Evolutionary conservation across 108 stramenopile genomes (phyloP), one percentile per base, ranked within the genome.

Genomic region (Parmales sp.): DNA sequence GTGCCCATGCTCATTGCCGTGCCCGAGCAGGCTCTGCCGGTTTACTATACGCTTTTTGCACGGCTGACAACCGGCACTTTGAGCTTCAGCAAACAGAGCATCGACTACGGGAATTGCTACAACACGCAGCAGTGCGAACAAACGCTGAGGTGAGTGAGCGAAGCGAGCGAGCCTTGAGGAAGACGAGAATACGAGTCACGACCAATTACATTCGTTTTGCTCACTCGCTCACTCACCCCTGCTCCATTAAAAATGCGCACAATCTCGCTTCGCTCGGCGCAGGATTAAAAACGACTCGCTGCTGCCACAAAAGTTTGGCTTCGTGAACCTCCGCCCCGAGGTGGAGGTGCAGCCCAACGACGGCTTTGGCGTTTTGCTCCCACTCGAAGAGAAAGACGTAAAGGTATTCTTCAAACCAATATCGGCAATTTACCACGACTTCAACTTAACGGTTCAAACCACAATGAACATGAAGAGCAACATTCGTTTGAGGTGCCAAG

Each of bases 221-320:
- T n/a, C n/a, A n/a, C n/a, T n/a, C n/a, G n/a, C n/a, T n/a, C n/a
- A n/a, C n/a, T n/a, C n/a, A n/a, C n/a, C n/a, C n/a, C n/a, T n/a
- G n/a, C n/a, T n/a, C n/a, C n/a, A n/a, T n/a, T n/a, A n/a, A n/a
- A n/a, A n/a, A n/a, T n/a, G n/a, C n/a, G n/a, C n/a, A n/a, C n/a
- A n/a, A n/a, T n/a, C n/a, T n/a, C n/a, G n/a, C n/a, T n/a, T n/a
- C n/a, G n/a, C n/a, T n/a, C n/a, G n/a, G n/a, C n/a, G n/a, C n/a
- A n/a, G 26, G 60, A 41, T 82, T 34, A 37, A 29, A 38, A 84
- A 75, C 64, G 28, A 39, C 41, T 54, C 64, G 18, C 36, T 34
- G 9, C 69, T 84, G 7, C 78, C 83, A 29, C 76, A 74, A n/a
- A 80, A 78, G 37, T 78, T 74, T 34, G 80, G 75, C 36, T 82